Conservation (phyloP, 441 rosid species). For the Gossypium gossypioides region DNA sequence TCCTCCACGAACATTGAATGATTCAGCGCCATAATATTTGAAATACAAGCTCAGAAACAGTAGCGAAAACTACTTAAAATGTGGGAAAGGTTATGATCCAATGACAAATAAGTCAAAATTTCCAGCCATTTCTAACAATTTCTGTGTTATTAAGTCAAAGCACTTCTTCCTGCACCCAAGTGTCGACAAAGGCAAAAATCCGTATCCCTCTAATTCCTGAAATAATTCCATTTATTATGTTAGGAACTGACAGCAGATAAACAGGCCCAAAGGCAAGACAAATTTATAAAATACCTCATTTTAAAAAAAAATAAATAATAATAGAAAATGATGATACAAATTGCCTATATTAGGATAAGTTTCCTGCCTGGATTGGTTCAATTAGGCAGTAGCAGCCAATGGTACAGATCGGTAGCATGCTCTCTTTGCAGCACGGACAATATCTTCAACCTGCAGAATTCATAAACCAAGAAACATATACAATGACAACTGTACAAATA, state of each 20-base stretch:
- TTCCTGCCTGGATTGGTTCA: not conserved
- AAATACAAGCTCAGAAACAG: not conserved
- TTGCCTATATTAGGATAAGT: not conserved
- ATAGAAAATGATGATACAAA: not conserved
- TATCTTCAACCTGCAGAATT: conserved; percentile 51
- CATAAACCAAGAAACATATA: not conserved
- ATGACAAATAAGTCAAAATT: conserved; percentile 16
- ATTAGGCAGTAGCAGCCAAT: conserved; percentile 43
- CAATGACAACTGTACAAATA: not conserved
- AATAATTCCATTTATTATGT: not conserved
- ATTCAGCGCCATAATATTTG: not conserved
- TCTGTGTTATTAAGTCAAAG: conserved; percentile 22
- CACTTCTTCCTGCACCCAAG: conserved; percentile 18
- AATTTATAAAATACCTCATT: not conserved
- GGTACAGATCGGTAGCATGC: conserved; percentile 55
- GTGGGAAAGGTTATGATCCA: conserved; percentile 4
- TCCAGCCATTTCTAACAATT: not conserved
- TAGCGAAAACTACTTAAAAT: not conserved
- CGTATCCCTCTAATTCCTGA: conserved; percentile 15
- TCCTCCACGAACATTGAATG: not conserved
- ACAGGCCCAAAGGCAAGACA: not conserved
- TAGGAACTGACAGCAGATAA: not conserved
- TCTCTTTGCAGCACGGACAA: conserved; percentile 69
- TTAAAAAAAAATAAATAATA: not conserved
- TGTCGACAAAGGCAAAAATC: conserved; percentile 10